These are phyloP conservation scores for Bolboschoenus planiculmis DNA, from an alignment of 176 grass and related monocot species.

Conservation along the genomic window DNA sequence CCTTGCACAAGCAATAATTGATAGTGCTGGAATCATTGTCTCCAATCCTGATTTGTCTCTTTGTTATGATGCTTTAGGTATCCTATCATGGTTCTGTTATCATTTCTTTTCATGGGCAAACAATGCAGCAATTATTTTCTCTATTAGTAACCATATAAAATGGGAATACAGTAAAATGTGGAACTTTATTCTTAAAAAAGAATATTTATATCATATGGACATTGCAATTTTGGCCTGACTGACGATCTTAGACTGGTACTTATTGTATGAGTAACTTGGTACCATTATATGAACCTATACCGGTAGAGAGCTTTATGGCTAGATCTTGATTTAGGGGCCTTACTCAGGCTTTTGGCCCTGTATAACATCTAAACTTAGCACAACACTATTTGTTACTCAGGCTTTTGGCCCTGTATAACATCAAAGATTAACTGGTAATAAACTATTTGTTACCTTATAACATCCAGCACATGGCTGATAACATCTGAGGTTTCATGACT, in stretches of 20 bases:
- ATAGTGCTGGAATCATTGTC: constrained; percentile 78
- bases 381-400: too few species aligned
- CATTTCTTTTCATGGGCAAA: neutral
- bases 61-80: constrained; percentile 91
- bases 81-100: neutral
- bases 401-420: neutral
- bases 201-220: neutral
- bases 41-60: constrained; percentile 85
- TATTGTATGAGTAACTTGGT: neutral
- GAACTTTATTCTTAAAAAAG: neutral
- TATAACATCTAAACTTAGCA: neutral
- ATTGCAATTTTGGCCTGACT: neutral
- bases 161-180: neutral
- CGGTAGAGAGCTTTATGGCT: neutral
- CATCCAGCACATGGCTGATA: neutral
- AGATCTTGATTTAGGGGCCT: neutral
- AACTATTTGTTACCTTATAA: neutral
- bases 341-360: neutral
- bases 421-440: neutral
- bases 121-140: neutral
- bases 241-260: neutral
- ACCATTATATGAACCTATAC: neutral
- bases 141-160: neutral
- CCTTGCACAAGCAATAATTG: constrained; percentile 82
- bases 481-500: neutral